Evolutionary conservation across 768 basidiomycete genomes (phyloP).

Genomic region (Phlebiopsis gigantea): DNA sequence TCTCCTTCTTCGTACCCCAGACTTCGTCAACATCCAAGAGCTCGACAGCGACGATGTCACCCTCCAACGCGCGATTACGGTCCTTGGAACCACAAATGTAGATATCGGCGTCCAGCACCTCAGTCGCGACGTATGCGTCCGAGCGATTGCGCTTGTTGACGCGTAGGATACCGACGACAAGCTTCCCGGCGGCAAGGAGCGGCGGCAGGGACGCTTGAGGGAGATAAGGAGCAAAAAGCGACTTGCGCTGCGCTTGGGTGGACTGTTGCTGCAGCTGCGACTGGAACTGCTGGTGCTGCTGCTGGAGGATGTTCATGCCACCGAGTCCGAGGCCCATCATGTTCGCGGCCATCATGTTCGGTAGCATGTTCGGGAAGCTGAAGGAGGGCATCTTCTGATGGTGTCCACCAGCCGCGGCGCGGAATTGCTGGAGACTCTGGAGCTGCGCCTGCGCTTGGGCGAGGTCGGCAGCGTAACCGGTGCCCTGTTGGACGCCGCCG

Average conservation of each 20-base stretch:
- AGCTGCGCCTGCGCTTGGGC: conserved; percentile 97
- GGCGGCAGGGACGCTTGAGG: conserved; percentile 97
- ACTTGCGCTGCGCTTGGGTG: conserved; percentile 92
- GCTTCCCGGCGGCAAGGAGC: conserved; percentile 91
- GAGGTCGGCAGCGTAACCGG: conserved; percentile 74
- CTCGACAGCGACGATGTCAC: conserved; percentile 97
- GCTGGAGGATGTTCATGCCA: conserved; percentile 81
- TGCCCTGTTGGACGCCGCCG: conserved; percentile 50
- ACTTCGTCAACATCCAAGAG: conserved; percentile 97
- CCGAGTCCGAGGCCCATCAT: conserved; percentile 89
- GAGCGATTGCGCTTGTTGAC: conserved; percentile 99
- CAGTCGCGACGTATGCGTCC: conserved; percentile 97
- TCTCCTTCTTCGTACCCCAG: conserved; percentile 99
- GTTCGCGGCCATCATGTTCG: conserved; percentile 95
- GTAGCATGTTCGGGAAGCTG: conserved; percentile 97
- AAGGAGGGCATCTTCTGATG: conserved; percentile 97
- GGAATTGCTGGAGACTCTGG: conserved; percentile 94
- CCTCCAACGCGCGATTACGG: conserved; percentile 95
- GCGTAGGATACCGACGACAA: conserved; percentile 94
- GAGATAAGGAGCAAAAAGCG: conserved; percentile 96
- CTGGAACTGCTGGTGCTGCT: conserved; percentile 93
- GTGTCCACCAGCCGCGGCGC: conserved; percentile 89
- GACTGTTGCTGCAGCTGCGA: conserved; percentile 92
- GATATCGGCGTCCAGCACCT: conserved; percentile 97
- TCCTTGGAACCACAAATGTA: conserved; percentile 99